phyloP scores from a whole-genome alignment of 1,139 yeast species.

The Taphrina sp. region DNA sequence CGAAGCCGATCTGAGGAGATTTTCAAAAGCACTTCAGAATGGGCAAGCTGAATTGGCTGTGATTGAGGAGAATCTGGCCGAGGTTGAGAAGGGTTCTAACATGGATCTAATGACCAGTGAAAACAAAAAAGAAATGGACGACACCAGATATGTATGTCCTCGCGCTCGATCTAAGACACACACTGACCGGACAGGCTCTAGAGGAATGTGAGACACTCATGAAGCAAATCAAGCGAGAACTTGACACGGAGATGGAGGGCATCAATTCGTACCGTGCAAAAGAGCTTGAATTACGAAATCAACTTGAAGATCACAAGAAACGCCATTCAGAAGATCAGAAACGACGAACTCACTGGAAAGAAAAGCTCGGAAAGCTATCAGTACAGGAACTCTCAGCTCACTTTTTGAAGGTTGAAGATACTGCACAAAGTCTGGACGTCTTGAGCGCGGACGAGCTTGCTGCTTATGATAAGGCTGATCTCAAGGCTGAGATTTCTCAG shows the following conservation, averaged over 20 bases:
- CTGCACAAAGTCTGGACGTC: constrained; percentile 34
- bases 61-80: constrained; percentile 47
- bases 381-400: constrained; percentile 39
- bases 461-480: constrained; percentile 51
- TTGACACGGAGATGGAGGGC: constrained; percentile 55
- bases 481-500: constrained; percentile 55
- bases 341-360: constrained; percentile 45
- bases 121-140: constrained; percentile 32
- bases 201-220: constrained; percentile 45
- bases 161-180: constrained; percentile 34
- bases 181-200: constrained; percentile 40
- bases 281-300: constrained; percentile 66
- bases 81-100: constrained; percentile 37
- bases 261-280: constrained; percentile 63
- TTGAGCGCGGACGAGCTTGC: constrained; percentile 57
- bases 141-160: constrained; percentile 19
- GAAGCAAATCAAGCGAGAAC: constrained; percentile 49
- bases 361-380: constrained; percentile 30
- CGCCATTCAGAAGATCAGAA: constrained; percentile 48
- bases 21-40: constrained; percentile 51
- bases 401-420: constrained; percentile 36
- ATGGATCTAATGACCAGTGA: constrained; percentile 36
- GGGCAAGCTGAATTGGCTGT: constrained; percentile 45
- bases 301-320: constrained; percentile 58
- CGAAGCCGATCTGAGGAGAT: constrained; percentile 63